Evolutionary conservation across 2,329 filamentous ascomycete species (phyloP), one percentile per base, ranked within the genome.

Genomic region (Beauveria bassiana): DNA sequence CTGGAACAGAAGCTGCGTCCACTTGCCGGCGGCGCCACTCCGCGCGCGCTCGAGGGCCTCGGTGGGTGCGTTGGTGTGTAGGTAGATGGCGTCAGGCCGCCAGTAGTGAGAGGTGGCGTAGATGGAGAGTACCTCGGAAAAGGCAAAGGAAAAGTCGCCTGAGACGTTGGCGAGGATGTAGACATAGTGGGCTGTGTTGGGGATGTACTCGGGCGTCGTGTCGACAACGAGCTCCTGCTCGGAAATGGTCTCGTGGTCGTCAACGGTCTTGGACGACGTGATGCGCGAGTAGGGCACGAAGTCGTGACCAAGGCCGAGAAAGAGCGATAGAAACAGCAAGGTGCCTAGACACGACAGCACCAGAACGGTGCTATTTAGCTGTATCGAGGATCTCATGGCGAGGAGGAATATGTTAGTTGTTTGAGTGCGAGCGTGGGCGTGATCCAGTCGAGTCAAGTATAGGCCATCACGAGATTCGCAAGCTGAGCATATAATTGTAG

Each of bases 171-270:
- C 26, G n/a, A 67, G 46, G 20, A 67, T 62, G 62, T 65, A 69
- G 45, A 69, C 64, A 50, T 64, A 70, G 59, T 70, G 68, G 18
- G 65, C 66, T 2, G 64, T 56, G 59, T 70, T 69, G 5, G 68
- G 68, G 16, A 70, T 70, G 55, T 46, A 10, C 22, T 31, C 53
- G 18, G 53, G 53, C n/a, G 53, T 20, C 53, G 42, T 40, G 22
- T 55, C 52, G 38, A n/a, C n/a, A 26, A 38, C 5, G 16, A 38
- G 42, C 42, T 28, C 22, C 53, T 55, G 53, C 5, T 43, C 52
- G 20, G 40, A 24, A 9, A 31, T 22, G 49, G 49, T 4, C 46
- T 26, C 24, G 22, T 38, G 20, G 51, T 22, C 18, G 18, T 31
- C 26, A 18, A 16, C 42, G 18, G 16, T 22, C 18, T 47, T 34